Conservation (phyloP, 768 basidiomycete genomes). For the Saitozyma sp. region DNA sequence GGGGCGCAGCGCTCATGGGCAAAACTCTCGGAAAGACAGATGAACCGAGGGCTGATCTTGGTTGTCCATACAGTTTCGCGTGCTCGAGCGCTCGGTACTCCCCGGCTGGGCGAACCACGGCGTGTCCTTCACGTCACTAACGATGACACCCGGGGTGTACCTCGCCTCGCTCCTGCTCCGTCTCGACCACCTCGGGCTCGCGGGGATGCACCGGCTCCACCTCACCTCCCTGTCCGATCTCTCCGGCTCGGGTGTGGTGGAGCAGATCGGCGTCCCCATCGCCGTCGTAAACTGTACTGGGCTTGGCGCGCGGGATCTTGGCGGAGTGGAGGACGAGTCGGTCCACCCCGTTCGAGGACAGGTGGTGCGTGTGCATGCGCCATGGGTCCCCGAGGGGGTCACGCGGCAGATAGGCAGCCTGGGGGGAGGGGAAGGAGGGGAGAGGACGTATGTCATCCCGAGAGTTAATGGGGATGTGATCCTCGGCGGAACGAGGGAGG, state of each 20-base stretch:
- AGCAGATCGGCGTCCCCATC: constrained; percentile 7
- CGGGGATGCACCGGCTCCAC: constrained; percentile 29
- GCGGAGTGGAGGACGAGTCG: constrained; percentile 40
- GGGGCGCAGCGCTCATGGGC: not conserved
- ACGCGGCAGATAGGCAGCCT: constrained; percentile 47
- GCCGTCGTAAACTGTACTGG: constrained; percentile 48
- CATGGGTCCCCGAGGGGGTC: constrained; percentile 46
- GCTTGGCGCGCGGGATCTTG: constrained; percentile 45
- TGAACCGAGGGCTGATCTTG: constrained; percentile 19
- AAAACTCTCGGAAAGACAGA: not conserved
- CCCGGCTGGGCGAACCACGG: constrained; percentile 28
- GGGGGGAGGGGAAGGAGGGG: constrained; percentile 45
- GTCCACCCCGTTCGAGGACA: constrained; percentile 52
- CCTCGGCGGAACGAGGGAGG: constrained; percentile 53
- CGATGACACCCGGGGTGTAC: constrained; percentile 49
- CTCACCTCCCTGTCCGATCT: constrained; percentile 35
- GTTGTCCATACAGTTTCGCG: not conserved
- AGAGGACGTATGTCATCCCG: constrained; percentile 53
- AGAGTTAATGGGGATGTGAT: constrained; percentile 50
- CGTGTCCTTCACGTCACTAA: constrained; percentile 50
- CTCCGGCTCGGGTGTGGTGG: constrained; percentile 21
- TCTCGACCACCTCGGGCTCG: constrained; percentile 21
- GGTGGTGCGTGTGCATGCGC: constrained; percentile 43
- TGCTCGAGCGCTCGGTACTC: too few species aligned
- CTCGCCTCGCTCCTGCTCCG: constrained; percentile 36